These are phyloP conservation scores for Avena insularis DNA, from an alignment of 176 grass and related monocot species.

Conservation along the genomic window DNA sequence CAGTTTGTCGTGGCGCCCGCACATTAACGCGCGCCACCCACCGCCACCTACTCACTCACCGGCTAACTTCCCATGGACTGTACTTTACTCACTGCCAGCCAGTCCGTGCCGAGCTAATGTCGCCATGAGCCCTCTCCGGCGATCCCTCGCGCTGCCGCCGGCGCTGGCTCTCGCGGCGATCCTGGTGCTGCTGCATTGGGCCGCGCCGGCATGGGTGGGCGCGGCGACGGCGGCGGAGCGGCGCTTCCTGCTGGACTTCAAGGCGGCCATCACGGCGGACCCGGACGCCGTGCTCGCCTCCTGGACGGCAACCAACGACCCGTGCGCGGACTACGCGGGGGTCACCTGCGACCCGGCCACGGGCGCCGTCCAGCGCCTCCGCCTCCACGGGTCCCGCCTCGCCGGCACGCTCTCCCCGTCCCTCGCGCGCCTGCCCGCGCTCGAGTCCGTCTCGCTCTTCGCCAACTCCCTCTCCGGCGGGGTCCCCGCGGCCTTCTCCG, in stretches of 20 bases:
- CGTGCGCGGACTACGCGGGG: constrained; percentile 57
- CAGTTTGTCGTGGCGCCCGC: constrained; percentile 5
- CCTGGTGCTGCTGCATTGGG: constrained; percentile 34
- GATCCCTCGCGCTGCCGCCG: neutral
- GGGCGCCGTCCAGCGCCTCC: constrained; percentile 65
- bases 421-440: constrained; percentile 55
- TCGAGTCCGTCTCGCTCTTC: constrained; percentile 89
- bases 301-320: constrained; percentile 62
- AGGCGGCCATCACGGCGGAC: constrained; percentile 67
- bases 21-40: constrained; percentile 62
- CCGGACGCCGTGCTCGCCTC: constrained; percentile 58
- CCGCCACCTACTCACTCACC: constrained; percentile 39
- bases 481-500: constrained; percentile 45
- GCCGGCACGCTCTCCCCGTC: constrained; percentile 58
- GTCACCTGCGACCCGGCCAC: constrained; percentile 62
- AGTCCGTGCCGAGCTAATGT: neutral
- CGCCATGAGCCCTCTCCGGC: constrained; percentile 20
- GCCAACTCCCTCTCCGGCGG: constrained; percentile 65
- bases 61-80: neutral
- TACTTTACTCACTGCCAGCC: neutral
- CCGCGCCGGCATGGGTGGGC: neutral
- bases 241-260: constrained; percentile 79
- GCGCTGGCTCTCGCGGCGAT: neutral
- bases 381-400: constrained; percentile 59
- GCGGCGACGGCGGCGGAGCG: constrained; percentile 71